phyloP scores from a whole-genome alignment of 192 early-diverging fungal species.

The Coemansia sp. region DNA sequence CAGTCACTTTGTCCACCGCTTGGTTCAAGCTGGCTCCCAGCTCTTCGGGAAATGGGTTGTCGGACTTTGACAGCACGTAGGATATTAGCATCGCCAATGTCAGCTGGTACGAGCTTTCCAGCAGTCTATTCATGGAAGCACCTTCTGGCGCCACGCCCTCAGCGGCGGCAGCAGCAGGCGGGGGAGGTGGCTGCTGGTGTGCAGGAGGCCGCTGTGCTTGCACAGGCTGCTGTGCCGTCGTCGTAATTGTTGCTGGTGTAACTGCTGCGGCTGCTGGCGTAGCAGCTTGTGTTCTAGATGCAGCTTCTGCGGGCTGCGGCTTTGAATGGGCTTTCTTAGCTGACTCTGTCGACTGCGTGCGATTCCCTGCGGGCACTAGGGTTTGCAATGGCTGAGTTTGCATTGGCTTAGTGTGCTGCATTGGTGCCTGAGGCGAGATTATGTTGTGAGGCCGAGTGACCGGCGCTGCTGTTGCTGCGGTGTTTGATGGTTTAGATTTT shows the following conservation, averaged over 20 bases:
- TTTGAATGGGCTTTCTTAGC: background rate
- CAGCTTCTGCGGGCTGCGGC: background rate
- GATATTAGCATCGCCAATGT: background rate
- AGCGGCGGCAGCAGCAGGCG: background rate
- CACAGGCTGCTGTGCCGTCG: background rate
- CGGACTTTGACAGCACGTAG: background rate
- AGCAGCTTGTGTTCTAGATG: background rate
- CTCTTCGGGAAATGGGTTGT: background rate
- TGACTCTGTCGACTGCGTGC: background rate
- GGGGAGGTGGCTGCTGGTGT: no score
- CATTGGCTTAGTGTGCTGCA: background rate
- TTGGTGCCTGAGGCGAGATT: background rate
- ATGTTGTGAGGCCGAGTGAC: background rate
- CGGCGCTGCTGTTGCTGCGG: background rate
- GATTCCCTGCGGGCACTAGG: background rate
- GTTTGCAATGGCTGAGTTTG: background rate
- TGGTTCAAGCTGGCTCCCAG: background rate
- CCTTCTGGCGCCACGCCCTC: background rate
- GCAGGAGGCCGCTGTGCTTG: background rate
- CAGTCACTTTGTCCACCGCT: background rate
- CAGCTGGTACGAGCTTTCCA: background rate
- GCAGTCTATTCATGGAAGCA: background rate
- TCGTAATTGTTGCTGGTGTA: background rate
- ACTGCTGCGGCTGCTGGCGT: background rate
- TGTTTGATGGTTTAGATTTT: background rate